These are phyloP conservation scores for Fusarium sp. DNA, from an alignment of 2,329 filamentous ascomycete species.

Conservation along the genomic window DNA sequence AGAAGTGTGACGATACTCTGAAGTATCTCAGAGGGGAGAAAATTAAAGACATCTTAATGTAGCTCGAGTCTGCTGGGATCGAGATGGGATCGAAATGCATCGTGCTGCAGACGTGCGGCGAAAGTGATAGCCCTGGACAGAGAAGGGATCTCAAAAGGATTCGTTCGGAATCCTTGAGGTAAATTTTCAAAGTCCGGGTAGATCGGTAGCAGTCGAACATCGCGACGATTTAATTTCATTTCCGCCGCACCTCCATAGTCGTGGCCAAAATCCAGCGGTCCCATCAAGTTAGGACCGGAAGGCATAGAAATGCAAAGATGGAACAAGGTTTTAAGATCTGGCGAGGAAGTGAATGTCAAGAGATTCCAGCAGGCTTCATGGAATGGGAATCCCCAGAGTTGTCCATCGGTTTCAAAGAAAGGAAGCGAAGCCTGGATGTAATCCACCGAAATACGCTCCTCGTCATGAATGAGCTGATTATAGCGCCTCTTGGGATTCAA, in stretches of 20 bases:
- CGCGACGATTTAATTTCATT: no score
- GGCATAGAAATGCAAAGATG: conserved; percentile 19
- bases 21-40: conserved; percentile 26
- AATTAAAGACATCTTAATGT: conserved; percentile 15
- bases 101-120: background rate
- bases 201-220: no score
- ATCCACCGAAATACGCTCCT: no score
- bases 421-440: no score
- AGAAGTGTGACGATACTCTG: conserved; percentile 14
- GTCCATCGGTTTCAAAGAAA: no score
- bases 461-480: no score
- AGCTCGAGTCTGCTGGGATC: background rate
- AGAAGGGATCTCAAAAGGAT: conserved; percentile 16
- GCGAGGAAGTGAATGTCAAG: background rate
- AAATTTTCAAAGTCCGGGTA: no score
- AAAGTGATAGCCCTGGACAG: conserved; percentile 3
- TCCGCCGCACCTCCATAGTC: conserved; percentile 1
- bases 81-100: conserved; percentile 10
- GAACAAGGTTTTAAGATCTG: conserved; percentile 12
- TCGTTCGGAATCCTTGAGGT: background rate
- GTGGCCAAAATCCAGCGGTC: conserved; percentile 31
- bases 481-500: background rate
- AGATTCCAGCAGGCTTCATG: conserved; percentile 33
- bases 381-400: conserved; percentile 17
- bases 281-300: background rate